Evolutionary conservation across 1,284 basidiomycete species (phyloP), one percentile per base, ranked within the genome.

Genomic region (Mycena sp.): DNA sequence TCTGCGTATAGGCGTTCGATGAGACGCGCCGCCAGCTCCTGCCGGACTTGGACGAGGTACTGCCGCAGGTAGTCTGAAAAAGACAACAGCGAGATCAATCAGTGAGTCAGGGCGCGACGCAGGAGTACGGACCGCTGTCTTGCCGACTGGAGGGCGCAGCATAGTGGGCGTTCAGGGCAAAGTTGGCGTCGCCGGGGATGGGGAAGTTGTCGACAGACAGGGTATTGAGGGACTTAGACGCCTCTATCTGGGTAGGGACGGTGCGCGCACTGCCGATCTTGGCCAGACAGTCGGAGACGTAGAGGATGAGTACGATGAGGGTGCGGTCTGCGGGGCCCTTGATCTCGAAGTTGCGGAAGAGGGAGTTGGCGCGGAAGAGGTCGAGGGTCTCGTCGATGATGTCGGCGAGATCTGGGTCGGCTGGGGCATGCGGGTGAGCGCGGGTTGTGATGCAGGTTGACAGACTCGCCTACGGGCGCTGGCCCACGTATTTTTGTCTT

Each of bases 331-430:
- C 97, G 55, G 94, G 92, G 26, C 98, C 95, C 80, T 99, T 98
- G 88, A 99, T 99, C 83, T 99, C 98, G 76, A 99, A 99, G 83
- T 99, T 99, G 74, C 98, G 92, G 82, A 99, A 99, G 66, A 99
- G 91, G 48, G 96, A 98, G 81, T 99, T 99, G 74, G 98, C 96
- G 53, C 98, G 92, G 83, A 99, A 99, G 61, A 99, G 89, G 80
- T 98, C 95, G 57, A 99, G 84, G 4, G 95, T 91, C 81, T 99
- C 98, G 78, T 99, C 96, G 69, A 99, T 87, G 71, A 99, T 96
- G 78, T 99, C 98, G 41, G 88, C 85, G 66, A 89, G 83, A 12
- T 87, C 85, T 0, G 89, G 84, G 76, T 97, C 94, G 69, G 92
- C 94, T 90, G 71, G 41, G 41, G 46, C 9, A 7, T 35, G 32